phyloP scores from a whole-genome alignment of 768 basidiomycete genomes.

The Dacryopinax primogenitus region DNA sequence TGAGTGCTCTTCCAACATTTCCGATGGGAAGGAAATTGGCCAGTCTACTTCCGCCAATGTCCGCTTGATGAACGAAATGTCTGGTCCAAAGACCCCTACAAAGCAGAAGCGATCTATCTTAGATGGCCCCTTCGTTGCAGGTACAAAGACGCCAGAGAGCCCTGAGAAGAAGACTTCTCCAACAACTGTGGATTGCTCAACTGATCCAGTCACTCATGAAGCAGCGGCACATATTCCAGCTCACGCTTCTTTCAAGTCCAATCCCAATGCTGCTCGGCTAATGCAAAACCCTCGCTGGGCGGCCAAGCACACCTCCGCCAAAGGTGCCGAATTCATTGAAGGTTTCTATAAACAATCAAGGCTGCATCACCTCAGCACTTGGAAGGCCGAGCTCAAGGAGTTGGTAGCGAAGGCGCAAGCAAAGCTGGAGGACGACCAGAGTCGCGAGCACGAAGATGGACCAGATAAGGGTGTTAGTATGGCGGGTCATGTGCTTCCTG shows the following conservation, averaged over 20 bases:
- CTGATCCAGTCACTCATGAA: constrained; percentile 34
- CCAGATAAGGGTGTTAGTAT: constrained; percentile 22
- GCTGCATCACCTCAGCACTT: constrained; percentile 80
- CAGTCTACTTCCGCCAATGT: background rate
- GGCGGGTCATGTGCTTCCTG: constrained; percentile 26
- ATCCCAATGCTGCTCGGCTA: constrained; percentile 57
- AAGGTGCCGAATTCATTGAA: constrained; percentile 68
- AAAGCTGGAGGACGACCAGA: constrained; percentile 37
- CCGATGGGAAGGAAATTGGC: background rate
- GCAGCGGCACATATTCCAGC: constrained; percentile 40
- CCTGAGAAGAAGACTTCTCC: background rate
- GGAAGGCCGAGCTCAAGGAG: constrained; percentile 79
- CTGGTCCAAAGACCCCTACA: background rate
- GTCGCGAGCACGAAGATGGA: constrained; percentile 9
- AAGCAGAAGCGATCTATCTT: background rate
- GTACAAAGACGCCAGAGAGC: background rate
- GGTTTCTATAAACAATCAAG: constrained; percentile 70
- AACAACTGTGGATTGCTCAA: constrained; percentile 14
- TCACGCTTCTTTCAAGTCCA: constrained; percentile 59
- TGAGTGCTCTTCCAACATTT: background rate
- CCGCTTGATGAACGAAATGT: background rate
- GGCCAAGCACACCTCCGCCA: constrained; percentile 70
- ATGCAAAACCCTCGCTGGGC: constrained; percentile 83
- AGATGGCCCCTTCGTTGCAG: background rate
- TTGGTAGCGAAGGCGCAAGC: constrained; percentile 72